phyloP scores from a whole-genome alignment of 2,329 filamentous ascomycete species.

The Plenodomus biglobosus region DNA sequence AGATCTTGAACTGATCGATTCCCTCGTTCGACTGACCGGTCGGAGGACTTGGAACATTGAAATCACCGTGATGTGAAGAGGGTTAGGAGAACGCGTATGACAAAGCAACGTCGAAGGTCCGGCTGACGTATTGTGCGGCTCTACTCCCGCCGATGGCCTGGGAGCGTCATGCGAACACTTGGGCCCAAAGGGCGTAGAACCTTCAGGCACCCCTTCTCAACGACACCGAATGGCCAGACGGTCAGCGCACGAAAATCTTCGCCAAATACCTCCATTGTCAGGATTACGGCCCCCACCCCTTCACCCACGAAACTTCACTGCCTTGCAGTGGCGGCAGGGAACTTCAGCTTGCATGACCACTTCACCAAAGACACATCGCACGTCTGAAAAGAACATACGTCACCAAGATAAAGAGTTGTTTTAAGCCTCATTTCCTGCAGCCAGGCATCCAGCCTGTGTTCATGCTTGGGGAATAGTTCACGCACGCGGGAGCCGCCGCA shows the following conservation, averaged over 20 bases:
- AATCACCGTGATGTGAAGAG: background rate
- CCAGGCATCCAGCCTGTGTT: constrained; percentile 8
- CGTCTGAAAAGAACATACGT: background rate
- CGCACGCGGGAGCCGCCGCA: background rate
- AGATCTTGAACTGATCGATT: background rate
- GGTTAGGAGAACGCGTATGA: constrained; percentile 7
- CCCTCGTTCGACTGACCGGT: background rate
- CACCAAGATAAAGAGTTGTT: background rate
- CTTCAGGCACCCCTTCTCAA: constrained; percentile 8
- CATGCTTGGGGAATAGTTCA: background rate
- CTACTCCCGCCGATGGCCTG: background rate
- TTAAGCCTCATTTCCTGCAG: constrained; percentile 10
- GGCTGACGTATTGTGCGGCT: constrained; percentile 3
- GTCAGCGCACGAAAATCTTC: constrained; percentile 1
- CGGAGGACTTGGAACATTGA: background rate
- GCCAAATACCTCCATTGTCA: constrained; percentile 6
- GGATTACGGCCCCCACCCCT: constrained; percentile 11
- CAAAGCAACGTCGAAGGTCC: constrained; percentile 6
- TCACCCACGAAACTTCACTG: constrained; percentile 9
- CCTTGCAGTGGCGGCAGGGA: constrained; percentile 16
- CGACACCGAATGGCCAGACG: constrained; percentile 7
- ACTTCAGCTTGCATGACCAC: constrained; percentile 18
- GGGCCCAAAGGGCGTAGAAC: background rate
- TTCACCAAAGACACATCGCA: constrained; percentile 1
- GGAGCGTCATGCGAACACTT: background rate